phyloP scores from a whole-genome alignment of 176 grass and related monocot genomes.

The Chloris gayana region DNA sequence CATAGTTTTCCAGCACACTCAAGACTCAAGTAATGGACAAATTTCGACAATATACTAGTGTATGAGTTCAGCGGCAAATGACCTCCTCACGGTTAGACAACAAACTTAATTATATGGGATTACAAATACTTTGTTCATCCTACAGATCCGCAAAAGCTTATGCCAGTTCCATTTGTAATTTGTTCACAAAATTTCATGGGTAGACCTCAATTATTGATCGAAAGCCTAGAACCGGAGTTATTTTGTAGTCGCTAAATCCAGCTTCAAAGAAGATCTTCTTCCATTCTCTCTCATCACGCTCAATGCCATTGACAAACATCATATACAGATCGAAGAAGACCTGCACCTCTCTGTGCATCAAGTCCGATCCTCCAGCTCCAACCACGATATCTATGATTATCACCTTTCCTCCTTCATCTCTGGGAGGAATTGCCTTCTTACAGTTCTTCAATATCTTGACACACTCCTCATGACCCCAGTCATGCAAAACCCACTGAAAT shows the following conservation, averaged over 20 bases:
- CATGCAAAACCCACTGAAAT: constrained; percentile 57
- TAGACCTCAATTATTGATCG: constrained; percentile 42
- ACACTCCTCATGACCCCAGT: constrained; percentile 46
- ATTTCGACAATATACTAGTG: too few relatives aligned
- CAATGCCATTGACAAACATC: constrained; percentile 31
- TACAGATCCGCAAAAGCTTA: background rate
- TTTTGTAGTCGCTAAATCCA: constrained; percentile 54
- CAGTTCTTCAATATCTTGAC: constrained; percentile 54
- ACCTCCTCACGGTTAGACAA: too few relatives aligned
- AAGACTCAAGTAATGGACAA: too few relatives aligned
- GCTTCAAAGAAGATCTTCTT: constrained; percentile 50
- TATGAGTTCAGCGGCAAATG: too few relatives aligned
- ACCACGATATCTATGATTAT: constrained; percentile 54
- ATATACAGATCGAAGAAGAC: constrained; percentile 42
- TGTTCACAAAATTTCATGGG: background rate
- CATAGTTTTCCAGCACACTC: too few relatives aligned
- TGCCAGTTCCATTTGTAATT: background rate
- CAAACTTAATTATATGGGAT: background rate
- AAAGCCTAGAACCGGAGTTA: constrained; percentile 26
- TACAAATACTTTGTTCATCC: background rate
- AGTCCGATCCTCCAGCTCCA: background rate
- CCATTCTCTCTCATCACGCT: constrained; percentile 54
- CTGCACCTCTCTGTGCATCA: constrained; percentile 32
- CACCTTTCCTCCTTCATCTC: constrained; percentile 49
- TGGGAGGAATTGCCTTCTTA: constrained; percentile 42